Evolutionary conservation across 208 protist species (phyloP).

Genomic region (Leishmania mexicana): DNA sequence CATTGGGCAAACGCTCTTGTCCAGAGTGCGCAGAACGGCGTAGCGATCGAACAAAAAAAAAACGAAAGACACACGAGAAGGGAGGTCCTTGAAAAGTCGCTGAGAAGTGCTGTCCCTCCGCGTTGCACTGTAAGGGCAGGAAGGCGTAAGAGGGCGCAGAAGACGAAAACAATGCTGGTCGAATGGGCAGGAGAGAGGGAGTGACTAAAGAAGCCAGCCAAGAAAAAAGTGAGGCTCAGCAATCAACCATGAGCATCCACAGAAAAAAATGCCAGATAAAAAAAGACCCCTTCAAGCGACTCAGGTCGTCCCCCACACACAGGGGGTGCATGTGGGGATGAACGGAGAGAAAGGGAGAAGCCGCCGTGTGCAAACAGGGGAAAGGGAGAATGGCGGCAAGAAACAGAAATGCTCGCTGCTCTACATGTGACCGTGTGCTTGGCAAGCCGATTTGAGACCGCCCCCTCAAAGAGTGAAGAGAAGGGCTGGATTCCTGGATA

Average conservation of each 20-base stretch:
- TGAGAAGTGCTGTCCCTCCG: not conserved
- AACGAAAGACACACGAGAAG: not conserved
- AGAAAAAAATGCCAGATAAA: not conserved
- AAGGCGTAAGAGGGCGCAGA: not conserved
- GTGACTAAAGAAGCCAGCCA: not conserved
- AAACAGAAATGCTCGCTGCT: not conserved
- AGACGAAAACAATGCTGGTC: not conserved
- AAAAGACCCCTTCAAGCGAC: not conserved
- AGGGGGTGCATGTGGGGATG: not conserved
- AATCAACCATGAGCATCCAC: not conserved
- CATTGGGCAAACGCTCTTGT: slow-evolving; percentile 3
- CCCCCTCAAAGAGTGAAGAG: not conserved
- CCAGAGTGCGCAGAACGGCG: not conserved
- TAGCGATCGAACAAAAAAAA: not conserved
- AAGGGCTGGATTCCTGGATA: not conserved
- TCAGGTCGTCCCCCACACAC: not conserved
- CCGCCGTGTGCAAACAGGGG: not conserved
- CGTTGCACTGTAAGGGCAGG: not conserved
- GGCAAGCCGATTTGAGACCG: not conserved
- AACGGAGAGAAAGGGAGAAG: not conserved
- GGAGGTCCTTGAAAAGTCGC: too few relatives aligned
- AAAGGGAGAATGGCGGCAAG: not conserved
- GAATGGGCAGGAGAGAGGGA: not conserved
- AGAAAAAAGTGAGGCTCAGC: not conserved
- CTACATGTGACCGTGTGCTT: not conserved